phyloP scores from a whole-genome alignment of 345 rosid species.

The Lenwebbia sp. region DNA sequence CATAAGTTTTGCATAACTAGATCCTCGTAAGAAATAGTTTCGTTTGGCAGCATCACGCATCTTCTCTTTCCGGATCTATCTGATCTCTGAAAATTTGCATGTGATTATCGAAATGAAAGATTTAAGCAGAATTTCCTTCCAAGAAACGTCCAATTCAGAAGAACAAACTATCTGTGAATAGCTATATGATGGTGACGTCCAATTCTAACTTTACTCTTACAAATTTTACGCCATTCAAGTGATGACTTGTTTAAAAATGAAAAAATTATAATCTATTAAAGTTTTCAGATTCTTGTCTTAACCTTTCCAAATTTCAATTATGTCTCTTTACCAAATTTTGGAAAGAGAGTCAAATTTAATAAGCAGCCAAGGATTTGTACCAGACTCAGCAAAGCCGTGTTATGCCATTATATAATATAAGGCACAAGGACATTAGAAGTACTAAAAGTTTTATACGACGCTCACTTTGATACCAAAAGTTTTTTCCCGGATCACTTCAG shows the following conservation, averaged over 20 bases:
- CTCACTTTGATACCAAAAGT: too few species aligned
- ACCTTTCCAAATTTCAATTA: neutral
- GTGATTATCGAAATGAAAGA: neutral
- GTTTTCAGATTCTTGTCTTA: neutral
- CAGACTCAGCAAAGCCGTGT: neutral
- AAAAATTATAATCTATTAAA: neutral
- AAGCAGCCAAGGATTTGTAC: neutral
- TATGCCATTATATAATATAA: neutral
- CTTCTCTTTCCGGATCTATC: neutral
- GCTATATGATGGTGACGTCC: neutral
- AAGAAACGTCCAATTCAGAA: neutral
- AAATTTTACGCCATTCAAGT: neutral
- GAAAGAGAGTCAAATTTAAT: neutral
- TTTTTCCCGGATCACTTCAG: too few species aligned
- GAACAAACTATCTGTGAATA: neutral
- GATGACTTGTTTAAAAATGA: neutral
- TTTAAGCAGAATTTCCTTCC: neutral
- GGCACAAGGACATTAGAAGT: too few species aligned
- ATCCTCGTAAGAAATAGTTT: neutral
- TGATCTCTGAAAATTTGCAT: neutral
- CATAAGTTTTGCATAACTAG: neutral
- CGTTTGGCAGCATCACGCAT: neutral
- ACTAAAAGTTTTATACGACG: too few species aligned
- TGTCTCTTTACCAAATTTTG: neutral
- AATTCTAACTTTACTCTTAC: neutral